These are phyloP conservation scores for Carex parvula DNA, from an alignment of 176 grass and related monocot species.

Conservation along the genomic window DNA sequence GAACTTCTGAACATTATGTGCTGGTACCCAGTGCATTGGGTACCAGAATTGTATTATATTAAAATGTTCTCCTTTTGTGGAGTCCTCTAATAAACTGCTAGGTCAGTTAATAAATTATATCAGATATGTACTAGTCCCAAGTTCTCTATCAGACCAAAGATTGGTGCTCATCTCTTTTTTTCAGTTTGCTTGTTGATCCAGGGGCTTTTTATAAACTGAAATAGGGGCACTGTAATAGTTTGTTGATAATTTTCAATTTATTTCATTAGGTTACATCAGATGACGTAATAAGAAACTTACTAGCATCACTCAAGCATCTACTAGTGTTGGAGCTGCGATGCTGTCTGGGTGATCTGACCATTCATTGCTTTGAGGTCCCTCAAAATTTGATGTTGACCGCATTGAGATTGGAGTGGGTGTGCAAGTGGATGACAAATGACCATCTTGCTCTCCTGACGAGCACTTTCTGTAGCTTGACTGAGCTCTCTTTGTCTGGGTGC, in stretches of 20 bases:
- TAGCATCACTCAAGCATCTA: slow-evolving; percentile 53
- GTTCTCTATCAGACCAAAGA: neutral
- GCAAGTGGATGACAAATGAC: slow-evolving; percentile 73
- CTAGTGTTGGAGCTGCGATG: slow-evolving; percentile 45
- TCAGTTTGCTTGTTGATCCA: neutral
- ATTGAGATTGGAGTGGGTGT: slow-evolving; percentile 62
- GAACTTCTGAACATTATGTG: neutral
- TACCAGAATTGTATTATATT: slow-evolving; percentile 9
- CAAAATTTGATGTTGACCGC: slow-evolving; percentile 7
- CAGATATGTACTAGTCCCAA: neutral
- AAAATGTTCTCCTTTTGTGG: neutral
- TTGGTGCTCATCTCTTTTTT: neutral
- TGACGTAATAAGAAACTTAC: slow-evolving; percentile 42
- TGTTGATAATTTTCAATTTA: slow-evolving; percentile 21
- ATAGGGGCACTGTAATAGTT: neutral
- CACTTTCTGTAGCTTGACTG: slow-evolving; percentile 50
- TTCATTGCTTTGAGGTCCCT: slow-evolving; percentile 34
- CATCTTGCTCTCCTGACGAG: slow-evolving; percentile 50
- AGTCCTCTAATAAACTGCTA: neutral
- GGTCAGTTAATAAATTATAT: neutral
- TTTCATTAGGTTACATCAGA: slow-evolving; percentile 66
- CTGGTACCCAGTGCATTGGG: neutral
- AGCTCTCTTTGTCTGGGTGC: slow-evolving; percentile 72
- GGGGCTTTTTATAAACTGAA: neutral
- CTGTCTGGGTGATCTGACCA: slow-evolving; percentile 60